Evolutionary conservation across 2,329 filamentous ascomycete species (phyloP), one percentile per base, ranked within the genome.

Genomic region (Thelonectria blattea): DNA sequence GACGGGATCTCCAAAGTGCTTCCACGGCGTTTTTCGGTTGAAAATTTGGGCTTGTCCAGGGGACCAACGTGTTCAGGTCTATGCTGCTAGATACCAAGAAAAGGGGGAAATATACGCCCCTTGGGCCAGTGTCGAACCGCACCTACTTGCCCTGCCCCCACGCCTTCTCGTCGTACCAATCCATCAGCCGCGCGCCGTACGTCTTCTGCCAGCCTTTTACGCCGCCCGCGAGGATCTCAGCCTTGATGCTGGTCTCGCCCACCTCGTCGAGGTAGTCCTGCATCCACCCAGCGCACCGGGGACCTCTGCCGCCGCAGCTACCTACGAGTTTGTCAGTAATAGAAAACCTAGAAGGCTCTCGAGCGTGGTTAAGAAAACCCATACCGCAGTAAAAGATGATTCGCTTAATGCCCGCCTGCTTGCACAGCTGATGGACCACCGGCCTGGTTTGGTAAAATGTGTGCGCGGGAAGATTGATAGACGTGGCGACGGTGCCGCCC

Each of bases 401-500:
- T 43, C 73, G 78, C 50, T 76, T 76, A 20, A 84, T 74, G 1
- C 77, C 78, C 2, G 83, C 83, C 57, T 81, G 76, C 63, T 79
- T 80, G 72, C 80, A 81, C 17, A 87, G 73, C 46, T 78, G 77
- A 62, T 85, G 80, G 27, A 85, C 69, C 6, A 75, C 73, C 4
- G 79, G 76, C 6, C 83, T 76, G 3, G 80, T 81, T 52, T 80
- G 80, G 54, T 83, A 84, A 41, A 86, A 78, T 12, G 78, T 81
- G 55, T 86, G 83, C 9, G 84, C 83, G 1, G 84, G 83, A 14
- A 86, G 74, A 64, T 87, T 86, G 63, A 89, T 76, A 1, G 86
- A 87, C 2, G 80, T 81, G 9, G 75, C 74, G 56, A 90, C 83
- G 0, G 85, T 88, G 42, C 86, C 87, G 24, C 88, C 87, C 68